These are phyloP conservation scores for Tothia fuscella DNA, from an alignment of 2,329 filamentous ascomycete genomes.

Conservation along the genomic window DNA sequence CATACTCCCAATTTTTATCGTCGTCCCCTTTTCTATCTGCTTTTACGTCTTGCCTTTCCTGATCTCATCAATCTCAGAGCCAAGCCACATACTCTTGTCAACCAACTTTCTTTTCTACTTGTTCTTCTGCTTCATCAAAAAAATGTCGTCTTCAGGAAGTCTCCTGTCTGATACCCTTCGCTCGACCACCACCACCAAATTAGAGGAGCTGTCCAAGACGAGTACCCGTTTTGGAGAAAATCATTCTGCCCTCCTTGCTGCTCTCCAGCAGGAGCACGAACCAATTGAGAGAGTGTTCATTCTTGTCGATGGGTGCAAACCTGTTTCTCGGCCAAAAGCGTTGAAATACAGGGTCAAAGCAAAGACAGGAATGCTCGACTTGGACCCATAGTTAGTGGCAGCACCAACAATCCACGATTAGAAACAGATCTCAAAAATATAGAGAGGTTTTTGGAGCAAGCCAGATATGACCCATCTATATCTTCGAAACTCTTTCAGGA, in stretches of 20 bases:
- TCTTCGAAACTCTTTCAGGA: not conserved
- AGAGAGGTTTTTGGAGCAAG: not conserved
- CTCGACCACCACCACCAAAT: not conserved
- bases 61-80: no score
- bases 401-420: not conserved
- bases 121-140: no score
- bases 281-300: not conserved
- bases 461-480: not conserved
- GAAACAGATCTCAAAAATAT: not conserved
- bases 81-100: no score
- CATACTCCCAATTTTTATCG: no score
- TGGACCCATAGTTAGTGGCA: not conserved
- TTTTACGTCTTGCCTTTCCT: no score
- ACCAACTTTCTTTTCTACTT: no score
- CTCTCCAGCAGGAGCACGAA: not conserved
- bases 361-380: not conserved
- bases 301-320: not conserved
- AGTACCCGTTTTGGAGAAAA: not conserved
- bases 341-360: not conserved
- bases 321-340: not conserved
- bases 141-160: not conserved
- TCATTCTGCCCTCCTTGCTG: not conserved
- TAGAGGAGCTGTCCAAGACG: not conserved
- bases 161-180: not conserved
- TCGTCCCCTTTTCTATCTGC: no score